phyloP scores from a whole-genome alignment of 805 yeast species.

The Suhomyces sp. region DNA sequence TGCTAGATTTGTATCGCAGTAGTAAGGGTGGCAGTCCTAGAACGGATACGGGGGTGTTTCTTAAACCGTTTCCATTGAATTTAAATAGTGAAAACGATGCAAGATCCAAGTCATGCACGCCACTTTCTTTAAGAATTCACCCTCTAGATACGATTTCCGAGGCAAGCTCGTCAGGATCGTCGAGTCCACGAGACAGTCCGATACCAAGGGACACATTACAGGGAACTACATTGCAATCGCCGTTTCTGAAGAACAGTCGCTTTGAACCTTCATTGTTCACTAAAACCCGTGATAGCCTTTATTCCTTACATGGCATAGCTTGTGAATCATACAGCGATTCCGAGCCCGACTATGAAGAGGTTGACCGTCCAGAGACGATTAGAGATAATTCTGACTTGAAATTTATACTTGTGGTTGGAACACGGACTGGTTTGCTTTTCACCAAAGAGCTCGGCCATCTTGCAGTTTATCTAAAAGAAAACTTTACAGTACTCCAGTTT shows the following conservation, averaged over 20 bases:
- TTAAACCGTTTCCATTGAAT: constrained; percentile 21
- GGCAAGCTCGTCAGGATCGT: not conserved
- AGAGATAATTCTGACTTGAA: not conserved
- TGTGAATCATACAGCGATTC: not conserved
- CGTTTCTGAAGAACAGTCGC: not conserved
- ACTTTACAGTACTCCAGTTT: not conserved
- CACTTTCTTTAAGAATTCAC: not conserved
- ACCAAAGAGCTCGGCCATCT: not conserved
- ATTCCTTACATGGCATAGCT: not conserved
- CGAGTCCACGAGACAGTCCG: not conserved
- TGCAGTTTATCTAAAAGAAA: not conserved
- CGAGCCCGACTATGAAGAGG: not conserved
- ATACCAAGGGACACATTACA: not conserved
- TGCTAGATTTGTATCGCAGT: not conserved
- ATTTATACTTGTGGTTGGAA: not conserved
- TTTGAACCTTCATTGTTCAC: not conserved
- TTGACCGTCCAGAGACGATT: not conserved
- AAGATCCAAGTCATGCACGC: not conserved
- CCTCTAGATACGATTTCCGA: not conserved
- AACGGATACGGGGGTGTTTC: constrained; percentile 1
- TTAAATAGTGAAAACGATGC: constrained; percentile 1
- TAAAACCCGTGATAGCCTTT: not conserved
- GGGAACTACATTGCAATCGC: not conserved
- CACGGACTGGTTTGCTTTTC: not conserved
- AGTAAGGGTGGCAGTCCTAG: not conserved